A percentile compares a stretch with the other conserved stretches of the same genome.
Evolutionary conservation across 495 filamentous ascomycete species (phyloP).

Genomic region (Xeromyces bisporus): DNA sequence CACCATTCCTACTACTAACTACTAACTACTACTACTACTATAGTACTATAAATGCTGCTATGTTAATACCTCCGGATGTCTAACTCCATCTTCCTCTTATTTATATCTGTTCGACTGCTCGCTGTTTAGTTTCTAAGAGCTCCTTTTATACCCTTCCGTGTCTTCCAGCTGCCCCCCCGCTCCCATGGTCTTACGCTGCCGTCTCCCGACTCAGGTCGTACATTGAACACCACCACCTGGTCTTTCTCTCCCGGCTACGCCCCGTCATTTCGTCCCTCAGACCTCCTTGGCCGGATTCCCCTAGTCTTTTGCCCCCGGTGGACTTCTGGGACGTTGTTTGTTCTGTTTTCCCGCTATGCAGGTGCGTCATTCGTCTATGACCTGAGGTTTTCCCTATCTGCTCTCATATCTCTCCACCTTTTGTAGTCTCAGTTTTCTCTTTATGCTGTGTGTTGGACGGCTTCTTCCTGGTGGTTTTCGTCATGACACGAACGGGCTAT

Average conservation of each 20-base stretch:
- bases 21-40: slow-evolving; percentile 1
- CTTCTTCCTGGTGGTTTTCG: neutral
- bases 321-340: slow-evolving; percentile 12
- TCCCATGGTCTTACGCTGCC: slow-evolving; percentile 22
- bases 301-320: slow-evolving; percentile 13
- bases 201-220: slow-evolving; percentile 22
- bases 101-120: too few relatives aligned
- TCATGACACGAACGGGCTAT: too few relatives aligned
- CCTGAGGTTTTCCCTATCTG: slow-evolving; percentile 1
- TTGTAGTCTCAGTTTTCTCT: neutral
- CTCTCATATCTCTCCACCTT: neutral
- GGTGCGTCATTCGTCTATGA: slow-evolving; percentile 17
- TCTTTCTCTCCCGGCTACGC: slow-evolving; percentile 5
- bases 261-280: too few relatives aligned
- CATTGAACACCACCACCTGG: slow-evolving; percentile 18
- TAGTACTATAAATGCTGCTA: too few relatives aligned
- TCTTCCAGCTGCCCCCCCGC: slow-evolving; percentile 18
- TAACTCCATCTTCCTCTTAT: neutral
- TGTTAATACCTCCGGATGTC: too few relatives aligned
- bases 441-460: neutral
- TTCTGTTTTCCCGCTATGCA: slow-evolving; percentile 25
- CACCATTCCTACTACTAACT: neutral
- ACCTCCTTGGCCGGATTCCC: slow-evolving; percentile 7
- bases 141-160: too few relatives aligned
- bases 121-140: slow-evolving; percentile 2